Conservation (phyloP, 2,329 filamentous ascomycete species). For the Colletotrichum tropicale region DNA sequence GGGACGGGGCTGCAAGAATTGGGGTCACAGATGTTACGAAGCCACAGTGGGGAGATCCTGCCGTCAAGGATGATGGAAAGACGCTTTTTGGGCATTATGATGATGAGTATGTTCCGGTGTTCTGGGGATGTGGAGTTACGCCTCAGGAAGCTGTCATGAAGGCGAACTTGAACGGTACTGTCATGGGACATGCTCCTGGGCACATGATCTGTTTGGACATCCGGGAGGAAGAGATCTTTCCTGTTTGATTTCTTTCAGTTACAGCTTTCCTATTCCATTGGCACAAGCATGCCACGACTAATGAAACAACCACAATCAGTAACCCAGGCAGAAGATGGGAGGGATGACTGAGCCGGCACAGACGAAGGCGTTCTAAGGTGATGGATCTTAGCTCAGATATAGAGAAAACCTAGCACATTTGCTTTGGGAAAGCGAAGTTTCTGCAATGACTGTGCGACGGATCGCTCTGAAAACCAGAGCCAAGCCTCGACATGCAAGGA, state of each 20-base stretch:
- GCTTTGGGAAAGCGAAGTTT: neutral
- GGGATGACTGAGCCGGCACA: too few species aligned
- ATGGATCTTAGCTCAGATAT: neutral
- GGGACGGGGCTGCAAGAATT: constrained; percentile 55
- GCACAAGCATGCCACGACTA: neutral
- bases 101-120: constrained; percentile 56
- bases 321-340: neutral
- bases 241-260: neutral
- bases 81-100: constrained; percentile 29
- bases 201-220: constrained; percentile 66
- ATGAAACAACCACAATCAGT: neutral
- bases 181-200: constrained; percentile 67
- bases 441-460: too few species aligned
- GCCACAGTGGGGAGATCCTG: constrained; percentile 63
- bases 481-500: neutral
- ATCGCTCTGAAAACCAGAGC: neutral
- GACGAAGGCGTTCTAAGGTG: neutral
- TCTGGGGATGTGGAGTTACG: constrained; percentile 71
- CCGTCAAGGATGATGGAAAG: constrained; percentile 42
- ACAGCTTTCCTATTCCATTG: neutral
- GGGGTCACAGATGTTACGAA: constrained; percentile 58
- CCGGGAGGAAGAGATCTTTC: constrained; percentile 41
- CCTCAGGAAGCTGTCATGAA: constrained; percentile 68
- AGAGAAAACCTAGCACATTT: neutral
- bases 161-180: constrained; percentile 54